These are phyloP conservation scores for Lasiodiplodia theobromae DNA, from an alignment of 2,329 filamentous ascomycete genomes.

Conservation along the genomic window DNA sequence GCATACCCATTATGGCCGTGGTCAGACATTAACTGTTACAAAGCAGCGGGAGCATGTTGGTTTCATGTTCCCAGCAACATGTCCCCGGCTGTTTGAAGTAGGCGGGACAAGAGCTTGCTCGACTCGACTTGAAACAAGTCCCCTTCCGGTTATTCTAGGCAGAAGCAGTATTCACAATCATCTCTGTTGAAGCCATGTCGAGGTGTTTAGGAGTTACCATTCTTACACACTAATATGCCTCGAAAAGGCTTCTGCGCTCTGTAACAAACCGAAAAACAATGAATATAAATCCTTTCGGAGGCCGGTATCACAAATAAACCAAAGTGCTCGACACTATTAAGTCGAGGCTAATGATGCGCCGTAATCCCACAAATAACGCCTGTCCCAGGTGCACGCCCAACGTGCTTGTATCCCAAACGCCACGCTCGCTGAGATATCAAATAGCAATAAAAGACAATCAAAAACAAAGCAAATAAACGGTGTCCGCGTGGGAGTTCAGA, in stretches of 20 bases:
- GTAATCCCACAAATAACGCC: constrained; percentile 8
- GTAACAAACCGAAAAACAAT: not conserved
- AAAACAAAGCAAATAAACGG: constrained; percentile 5
- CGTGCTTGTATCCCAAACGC: constrained; percentile 1
- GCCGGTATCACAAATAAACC: constrained; percentile 17
- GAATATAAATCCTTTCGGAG: constrained; percentile 22
- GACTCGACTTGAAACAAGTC: not conserved
- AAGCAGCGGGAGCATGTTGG: not conserved
- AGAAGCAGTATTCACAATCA: not conserved
- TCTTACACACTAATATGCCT: constrained; percentile 11
- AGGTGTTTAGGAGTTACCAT: constrained; percentile 13
- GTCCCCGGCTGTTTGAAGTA: too few relatives aligned
- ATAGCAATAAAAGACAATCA: not conserved
- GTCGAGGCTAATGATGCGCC: constrained; percentile 5
- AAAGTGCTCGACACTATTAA: not conserved
- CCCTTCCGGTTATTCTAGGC: not conserved
- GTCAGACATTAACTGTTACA: not conserved
- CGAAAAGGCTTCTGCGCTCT: constrained; percentile 5
- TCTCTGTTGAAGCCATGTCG: not conserved
- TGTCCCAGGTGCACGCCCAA: constrained; percentile 2
- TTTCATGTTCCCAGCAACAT: not conserved
- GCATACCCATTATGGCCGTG: not conserved
- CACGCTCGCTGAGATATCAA: constrained; percentile 5
- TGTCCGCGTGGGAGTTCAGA: not conserved
- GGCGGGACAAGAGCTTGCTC: not conserved